phyloP scores from a whole-genome alignment of 805 yeast genomes.

The Yarrowia sp. region DNA sequence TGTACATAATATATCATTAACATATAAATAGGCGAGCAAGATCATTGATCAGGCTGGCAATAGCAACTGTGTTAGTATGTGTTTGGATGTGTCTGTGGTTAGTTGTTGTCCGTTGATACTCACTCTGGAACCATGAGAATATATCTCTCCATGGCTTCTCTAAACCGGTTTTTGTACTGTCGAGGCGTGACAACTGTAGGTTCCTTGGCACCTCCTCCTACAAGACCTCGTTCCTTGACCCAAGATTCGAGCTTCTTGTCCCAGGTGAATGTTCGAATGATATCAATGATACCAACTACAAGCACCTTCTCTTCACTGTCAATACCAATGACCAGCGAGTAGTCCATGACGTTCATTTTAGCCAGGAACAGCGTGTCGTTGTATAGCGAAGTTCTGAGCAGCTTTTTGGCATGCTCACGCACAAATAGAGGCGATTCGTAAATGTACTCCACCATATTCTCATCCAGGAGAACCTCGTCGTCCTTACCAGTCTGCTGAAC shows the following conservation, averaged over 20 bases:
- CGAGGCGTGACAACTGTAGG: conserved; percentile 98
- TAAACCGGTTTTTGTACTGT: conserved; percentile 89
- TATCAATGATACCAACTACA: conserved; percentile 93
- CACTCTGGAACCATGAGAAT: conserved; percentile 90
- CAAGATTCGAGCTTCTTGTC: conserved; percentile 97
- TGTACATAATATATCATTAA: conserved; percentile 38
- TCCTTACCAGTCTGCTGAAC: conserved; percentile 96
- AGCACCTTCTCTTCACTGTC: conserved; percentile 67
- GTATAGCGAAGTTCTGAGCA: conserved; percentile 87
- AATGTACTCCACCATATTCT: conserved; percentile 97
- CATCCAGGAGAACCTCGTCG: conserved; percentile 93
- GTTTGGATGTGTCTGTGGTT: not conserved
- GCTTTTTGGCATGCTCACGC: conserved; percentile 85
- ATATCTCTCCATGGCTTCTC: conserved; percentile 98
- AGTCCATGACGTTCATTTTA: conserved; percentile 99
- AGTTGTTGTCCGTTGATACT: conserved; percentile 1
- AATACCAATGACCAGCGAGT: conserved; percentile 92
- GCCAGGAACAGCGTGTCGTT: conserved; percentile 93
- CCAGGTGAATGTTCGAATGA: conserved; percentile 97
- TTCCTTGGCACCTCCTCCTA: conserved; percentile 83
- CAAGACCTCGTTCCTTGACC: conserved; percentile 95
- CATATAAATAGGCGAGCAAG: conserved; percentile 13
- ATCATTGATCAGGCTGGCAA: conserved; percentile 30
- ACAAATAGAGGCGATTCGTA: conserved; percentile 96
- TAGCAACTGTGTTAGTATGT: conserved; percentile 37